Percentiles rank a stretch among this genome's conserved stretches.
Evolutionary conservation across 2,329 filamentous ascomycete genomes (phyloP).

Genomic region (Fusarium multiceps): DNA sequence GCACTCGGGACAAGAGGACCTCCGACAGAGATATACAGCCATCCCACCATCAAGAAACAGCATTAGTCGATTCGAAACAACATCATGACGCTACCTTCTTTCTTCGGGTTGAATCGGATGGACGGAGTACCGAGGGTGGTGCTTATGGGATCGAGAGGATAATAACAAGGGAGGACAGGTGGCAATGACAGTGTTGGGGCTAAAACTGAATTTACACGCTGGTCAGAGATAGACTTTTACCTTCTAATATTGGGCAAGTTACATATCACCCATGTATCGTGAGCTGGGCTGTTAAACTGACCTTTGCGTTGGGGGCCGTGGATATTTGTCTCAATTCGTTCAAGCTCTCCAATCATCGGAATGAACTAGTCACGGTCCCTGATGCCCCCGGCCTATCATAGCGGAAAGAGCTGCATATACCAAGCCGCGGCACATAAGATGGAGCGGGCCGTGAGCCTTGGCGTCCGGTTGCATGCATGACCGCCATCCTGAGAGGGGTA

Average conservation of each 20-base stretch:
- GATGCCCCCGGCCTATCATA: too few relatives aligned
- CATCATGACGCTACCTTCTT: background rate
- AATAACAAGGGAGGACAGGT: background rate
- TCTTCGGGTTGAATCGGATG: background rate
- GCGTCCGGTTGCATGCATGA: fast-evolving
- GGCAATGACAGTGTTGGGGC: too few relatives aligned
- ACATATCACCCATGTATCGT: too few relatives aligned
- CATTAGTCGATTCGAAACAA: background rate
- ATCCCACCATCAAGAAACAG: background rate
- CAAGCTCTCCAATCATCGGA: too few relatives aligned
- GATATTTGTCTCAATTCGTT: too few relatives aligned
- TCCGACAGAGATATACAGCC: background rate
- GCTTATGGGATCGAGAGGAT: background rate
- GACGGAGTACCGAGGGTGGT: background rate
- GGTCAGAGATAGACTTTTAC: too few relatives aligned
- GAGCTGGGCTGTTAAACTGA: too few relatives aligned
- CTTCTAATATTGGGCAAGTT: too few relatives aligned
- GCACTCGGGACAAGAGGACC: background rate
- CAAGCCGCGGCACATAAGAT: background rate
- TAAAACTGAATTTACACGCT: too few relatives aligned
- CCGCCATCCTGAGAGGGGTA: background rate
- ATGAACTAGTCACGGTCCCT: too few relatives aligned
- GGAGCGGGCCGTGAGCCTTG: background rate
- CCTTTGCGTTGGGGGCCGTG: too few relatives aligned
- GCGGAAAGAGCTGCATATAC: background rate